These are phyloP conservation scores for Canariomyces notabilis DNA, from an alignment of 2,329 filamentous ascomycete genomes.

Conservation along the genomic window DNA sequence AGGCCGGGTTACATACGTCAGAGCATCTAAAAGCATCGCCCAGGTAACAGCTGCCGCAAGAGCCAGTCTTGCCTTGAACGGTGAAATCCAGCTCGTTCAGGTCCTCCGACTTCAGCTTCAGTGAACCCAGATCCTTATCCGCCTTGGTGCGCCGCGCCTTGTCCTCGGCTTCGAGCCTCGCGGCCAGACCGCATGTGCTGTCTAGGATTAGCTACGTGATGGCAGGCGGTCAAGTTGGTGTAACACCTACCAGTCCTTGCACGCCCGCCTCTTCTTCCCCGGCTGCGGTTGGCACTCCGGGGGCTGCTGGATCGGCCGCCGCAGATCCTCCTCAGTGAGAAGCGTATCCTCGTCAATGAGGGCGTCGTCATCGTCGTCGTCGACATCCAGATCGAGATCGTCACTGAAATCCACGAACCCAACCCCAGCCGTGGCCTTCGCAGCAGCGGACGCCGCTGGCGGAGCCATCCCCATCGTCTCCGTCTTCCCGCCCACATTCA, in stretches of 20 bases:
- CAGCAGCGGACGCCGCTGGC: not conserved
- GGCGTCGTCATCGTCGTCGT: constrained; percentile 61
- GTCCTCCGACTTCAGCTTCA: constrained; percentile 72
- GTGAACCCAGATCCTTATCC: constrained; percentile 35
- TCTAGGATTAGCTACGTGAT: not conserved
- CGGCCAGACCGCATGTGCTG: constrained; percentile 77
- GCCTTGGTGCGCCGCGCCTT: constrained; percentile 32
- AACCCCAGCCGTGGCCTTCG: constrained; percentile 43
- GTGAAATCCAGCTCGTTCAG: constrained; percentile 92
- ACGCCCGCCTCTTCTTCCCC: constrained; percentile 84
- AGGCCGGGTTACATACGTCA: too few species aligned
- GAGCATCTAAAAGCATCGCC: constrained; percentile 83
- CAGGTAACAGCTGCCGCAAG: constrained; percentile 88
- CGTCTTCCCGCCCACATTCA: not conserved
- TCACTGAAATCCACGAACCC: constrained; percentile 65
- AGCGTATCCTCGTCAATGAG: constrained; percentile 90
- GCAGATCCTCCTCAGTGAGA: constrained; percentile 78
- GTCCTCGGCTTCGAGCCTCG: constrained; percentile 83
- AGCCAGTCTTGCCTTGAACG: constrained; percentile 92
- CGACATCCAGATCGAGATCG: constrained; percentile 55
- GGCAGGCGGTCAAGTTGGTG: too few species aligned
- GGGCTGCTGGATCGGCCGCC: constrained; percentile 70
- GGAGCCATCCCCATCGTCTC: constrained; percentile 20
- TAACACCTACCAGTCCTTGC: constrained; percentile 73
- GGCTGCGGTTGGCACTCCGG: constrained; percentile 81